phyloP scores from a whole-genome alignment of 1,284 basidiomycete genomes.

The Ceratobasidium papillatum region DNA sequence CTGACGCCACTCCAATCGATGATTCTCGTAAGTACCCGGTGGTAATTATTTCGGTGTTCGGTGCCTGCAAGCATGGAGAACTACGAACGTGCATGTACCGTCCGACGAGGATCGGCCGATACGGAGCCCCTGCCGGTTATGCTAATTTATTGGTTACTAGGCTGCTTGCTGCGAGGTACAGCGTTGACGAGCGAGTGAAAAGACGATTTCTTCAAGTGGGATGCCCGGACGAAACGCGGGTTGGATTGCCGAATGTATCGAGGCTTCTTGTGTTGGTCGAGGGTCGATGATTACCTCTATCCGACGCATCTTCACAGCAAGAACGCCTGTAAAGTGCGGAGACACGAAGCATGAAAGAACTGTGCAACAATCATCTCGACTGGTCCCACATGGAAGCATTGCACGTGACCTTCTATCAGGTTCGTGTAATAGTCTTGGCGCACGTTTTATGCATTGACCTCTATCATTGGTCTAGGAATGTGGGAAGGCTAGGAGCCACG shows the following conservation, averaged over 20 bases:
- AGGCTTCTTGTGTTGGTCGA: background rate
- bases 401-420: slow-evolving; percentile 34
- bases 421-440: background rate
- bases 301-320: background rate
- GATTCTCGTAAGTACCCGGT: background rate
- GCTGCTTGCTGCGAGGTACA: background rate
- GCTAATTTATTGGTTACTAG: background rate
- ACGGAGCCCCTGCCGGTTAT: background rate
- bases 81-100: background rate
- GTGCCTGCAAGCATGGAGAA: background rate
- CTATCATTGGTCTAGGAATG: slow-evolving; percentile 6
- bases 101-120: background rate
- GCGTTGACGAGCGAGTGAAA: background rate
- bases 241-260: background rate
- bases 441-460: background rate
- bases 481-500: background rate
- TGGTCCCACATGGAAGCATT: background rate
- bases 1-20: background rate
- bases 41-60: background rate
- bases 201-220: background rate
- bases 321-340: background rate
- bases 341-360: background rate
- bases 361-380: background rate
- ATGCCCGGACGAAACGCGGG: background rate
- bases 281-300: background rate